Base-by-base conservation (phyloP, 805 yeast genomes). In the Sugiyamaella chiloensis region DNA sequence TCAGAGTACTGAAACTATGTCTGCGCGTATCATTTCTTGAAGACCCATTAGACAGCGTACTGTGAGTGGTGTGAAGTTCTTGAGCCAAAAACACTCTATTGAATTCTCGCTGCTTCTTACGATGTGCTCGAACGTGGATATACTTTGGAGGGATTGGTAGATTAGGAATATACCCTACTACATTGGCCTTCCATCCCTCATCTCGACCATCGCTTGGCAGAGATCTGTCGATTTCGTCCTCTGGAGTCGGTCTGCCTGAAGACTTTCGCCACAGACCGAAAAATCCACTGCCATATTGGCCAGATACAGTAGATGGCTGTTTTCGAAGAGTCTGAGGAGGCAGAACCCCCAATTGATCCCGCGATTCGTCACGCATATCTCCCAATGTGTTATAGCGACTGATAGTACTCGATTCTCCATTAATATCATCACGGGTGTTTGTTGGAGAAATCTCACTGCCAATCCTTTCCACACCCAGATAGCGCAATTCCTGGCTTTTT, bases 51-150 rank as follows among this genome's bases (percentile, higher is more conserved):
- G 14, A 5, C 14, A 4, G 6, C 24, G 34, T 24, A 9, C 24
- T 3, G 8, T 5, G 12, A 2, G 5, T 14, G 35, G 52, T 42
- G n/a, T 35, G 24, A 11, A 67, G 55, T 47, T 64, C 65, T 53
- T 68, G 71, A 23, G 69, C 69, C 40, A 66, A 58, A 48, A 64
- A 64, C 19, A 61, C 51, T 19, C 62, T 58, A 34, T 53, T 60
- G 43, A 65, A 61, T 23, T 60, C 62, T 31, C 60, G 55, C 23
- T 55, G 41, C 44, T 52, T 43, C 42, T 65, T 60, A 16, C 58
- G 57, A 43, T 64, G 66, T 7, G 68, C 57, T 14, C 64, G 54
- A 9, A 65, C 63, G 7, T 61, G 59, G 42, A 64, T 56, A 51
- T 67, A 66, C 45, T 60, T 61, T 21, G 66, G 66, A 16, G 60